Conservation (phyloP, 495 filamentous ascomycete genomes). For the Coniosporium apollinis region DNA sequence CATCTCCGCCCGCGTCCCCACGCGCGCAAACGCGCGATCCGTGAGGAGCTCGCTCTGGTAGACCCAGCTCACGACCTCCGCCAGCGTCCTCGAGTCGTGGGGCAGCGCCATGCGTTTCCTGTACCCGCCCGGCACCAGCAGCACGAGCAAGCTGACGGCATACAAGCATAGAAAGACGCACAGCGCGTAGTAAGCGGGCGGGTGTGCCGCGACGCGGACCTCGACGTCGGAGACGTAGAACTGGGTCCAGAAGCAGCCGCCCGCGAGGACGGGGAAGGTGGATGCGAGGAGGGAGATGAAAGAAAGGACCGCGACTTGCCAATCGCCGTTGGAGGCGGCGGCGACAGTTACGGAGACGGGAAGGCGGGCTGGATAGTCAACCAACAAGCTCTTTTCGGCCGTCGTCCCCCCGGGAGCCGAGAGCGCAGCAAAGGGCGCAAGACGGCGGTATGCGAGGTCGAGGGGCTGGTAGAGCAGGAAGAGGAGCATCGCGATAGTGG, state of each 20-base stretch:
- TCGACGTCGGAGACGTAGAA: conserved; percentile 34
- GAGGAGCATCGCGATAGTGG: conserved; percentile 53
- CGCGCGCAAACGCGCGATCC: conserved; percentile 47
- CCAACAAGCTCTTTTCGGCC: conserved; percentile 51
- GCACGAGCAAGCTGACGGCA: conserved; percentile 39
- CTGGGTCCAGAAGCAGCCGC: conserved; percentile 68
- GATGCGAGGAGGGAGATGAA: conserved; percentile 45
- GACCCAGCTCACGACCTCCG: conserved; percentile 61
- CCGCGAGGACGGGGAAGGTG: conserved; percentile 56
- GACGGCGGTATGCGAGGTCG: conserved; percentile 54
- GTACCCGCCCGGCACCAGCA: conserved; percentile 33
- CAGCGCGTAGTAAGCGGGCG: conserved; percentile 49
- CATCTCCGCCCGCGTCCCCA: conserved; percentile 42
- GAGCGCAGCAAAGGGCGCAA: conserved; percentile 60
- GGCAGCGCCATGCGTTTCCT: conserved; percentile 38
- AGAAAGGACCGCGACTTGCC: conserved; percentile 51
- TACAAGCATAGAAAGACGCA: conserved; percentile 51
- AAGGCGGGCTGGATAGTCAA: conserved; percentile 51
- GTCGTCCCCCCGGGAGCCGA: conserved; percentile 38
- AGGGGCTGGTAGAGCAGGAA: conserved; percentile 66
- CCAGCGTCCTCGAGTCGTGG: conserved; percentile 50
- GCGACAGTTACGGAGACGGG: conserved; percentile 45
- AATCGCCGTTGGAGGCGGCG: conserved; percentile 50
- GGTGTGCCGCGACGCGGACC: conserved; percentile 50
- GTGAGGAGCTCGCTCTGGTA: conserved; percentile 49